Conservation (phyloP, 1,284 basidiomycete species). For the Hemileia vastatrix region DNA sequence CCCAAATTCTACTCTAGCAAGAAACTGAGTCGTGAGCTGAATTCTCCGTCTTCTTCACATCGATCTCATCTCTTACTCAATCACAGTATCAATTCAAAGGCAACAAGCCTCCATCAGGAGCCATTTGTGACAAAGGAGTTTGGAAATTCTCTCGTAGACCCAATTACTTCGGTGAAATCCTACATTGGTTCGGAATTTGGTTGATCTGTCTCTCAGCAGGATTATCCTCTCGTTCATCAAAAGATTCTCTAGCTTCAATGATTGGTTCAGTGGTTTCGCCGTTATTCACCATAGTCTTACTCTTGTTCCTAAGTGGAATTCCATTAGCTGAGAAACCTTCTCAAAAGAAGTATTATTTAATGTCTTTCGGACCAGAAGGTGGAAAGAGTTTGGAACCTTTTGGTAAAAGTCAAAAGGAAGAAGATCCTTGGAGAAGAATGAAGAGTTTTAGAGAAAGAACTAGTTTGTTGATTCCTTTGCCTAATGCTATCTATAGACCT, state of each 20-base stretch:
- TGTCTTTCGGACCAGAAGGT: constrained; percentile 50
- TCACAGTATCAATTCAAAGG: constrained; percentile 31
- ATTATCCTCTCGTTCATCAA: constrained; percentile 61
- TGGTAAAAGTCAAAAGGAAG: constrained; percentile 30
- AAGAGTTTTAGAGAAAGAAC: constrained; percentile 48
- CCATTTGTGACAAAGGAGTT: too few relatives aligned
- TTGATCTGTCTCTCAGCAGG: constrained; percentile 41
- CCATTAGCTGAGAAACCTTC: constrained; percentile 64
- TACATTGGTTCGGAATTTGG: constrained; percentile 38
- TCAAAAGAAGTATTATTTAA: constrained; percentile 57
- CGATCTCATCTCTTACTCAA: neutral
- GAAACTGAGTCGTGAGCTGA: constrained; percentile 52
- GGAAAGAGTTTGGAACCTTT: too few relatives aligned
- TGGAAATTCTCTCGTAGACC: constrained; percentile 50
- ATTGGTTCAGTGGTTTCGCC: constrained; percentile 53
- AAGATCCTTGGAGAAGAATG: constrained; percentile 36
- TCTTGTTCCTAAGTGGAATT: constrained; percentile 61
- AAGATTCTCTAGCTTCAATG: constrained; percentile 51
- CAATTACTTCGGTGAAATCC: constrained; percentile 65
- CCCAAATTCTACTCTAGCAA: constrained; percentile 53
- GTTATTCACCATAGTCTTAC: constrained; percentile 52
- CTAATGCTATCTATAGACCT: constrained; percentile 53
- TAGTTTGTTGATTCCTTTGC: constrained; percentile 59
- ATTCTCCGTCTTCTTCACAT: constrained; percentile 35
- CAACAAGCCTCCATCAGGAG: constrained; percentile 27